phyloP scores from a whole-genome alignment of 2,329 filamentous ascomycete genomes.

The Talaromyces rugulosus region DNA sequence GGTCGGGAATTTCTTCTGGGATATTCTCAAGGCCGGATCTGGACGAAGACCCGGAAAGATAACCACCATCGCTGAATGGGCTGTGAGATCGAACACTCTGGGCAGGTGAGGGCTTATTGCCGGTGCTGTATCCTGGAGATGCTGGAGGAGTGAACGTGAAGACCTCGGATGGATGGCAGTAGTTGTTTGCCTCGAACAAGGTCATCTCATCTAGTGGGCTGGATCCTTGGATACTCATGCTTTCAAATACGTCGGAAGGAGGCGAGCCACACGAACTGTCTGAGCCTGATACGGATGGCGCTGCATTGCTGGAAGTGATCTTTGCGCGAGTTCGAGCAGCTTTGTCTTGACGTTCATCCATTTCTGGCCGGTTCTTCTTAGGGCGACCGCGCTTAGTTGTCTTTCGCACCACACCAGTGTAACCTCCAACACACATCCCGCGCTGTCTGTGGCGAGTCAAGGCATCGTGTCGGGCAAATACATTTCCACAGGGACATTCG shows the following conservation, averaged over 20 bases:
- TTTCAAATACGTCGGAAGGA: conserved; percentile 37
- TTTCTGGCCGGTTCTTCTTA: conserved; percentile 58
- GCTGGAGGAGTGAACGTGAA: conserved; percentile 47
- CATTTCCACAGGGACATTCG: conserved; percentile 88
- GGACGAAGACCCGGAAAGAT: conserved; percentile 31
- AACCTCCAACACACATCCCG: conserved; percentile 93
- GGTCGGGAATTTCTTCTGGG: conserved; percentile 24
- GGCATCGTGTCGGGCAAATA: conserved; percentile 91
- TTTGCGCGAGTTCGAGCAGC: conserved; percentile 50
- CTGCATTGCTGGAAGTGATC: conserved; percentile 30
- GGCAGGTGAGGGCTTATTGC: conserved; percentile 34
- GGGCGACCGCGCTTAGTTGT: conserved; percentile 63
- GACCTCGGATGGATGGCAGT: conserved; percentile 33
- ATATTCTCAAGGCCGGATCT: conserved; percentile 27
- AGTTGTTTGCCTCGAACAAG: conserved; percentile 27
- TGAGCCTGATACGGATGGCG: conserved; percentile 32
- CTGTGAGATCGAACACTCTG: conserved; percentile 33
- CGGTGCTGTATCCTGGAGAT: conserved; percentile 40
- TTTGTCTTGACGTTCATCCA: conserved; percentile 56
- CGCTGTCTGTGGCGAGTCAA: conserved; percentile 90
- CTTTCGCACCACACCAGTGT: conserved; percentile 72
- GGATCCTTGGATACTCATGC: conserved; percentile 34
- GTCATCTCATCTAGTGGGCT: conserved; percentile 29
- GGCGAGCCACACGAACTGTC: conserved; percentile 41
- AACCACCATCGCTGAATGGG: conserved; percentile 35